Base-by-base conservation (phyloP, 1,139 yeast genomes). In the Meyerozyma sp. region DNA sequence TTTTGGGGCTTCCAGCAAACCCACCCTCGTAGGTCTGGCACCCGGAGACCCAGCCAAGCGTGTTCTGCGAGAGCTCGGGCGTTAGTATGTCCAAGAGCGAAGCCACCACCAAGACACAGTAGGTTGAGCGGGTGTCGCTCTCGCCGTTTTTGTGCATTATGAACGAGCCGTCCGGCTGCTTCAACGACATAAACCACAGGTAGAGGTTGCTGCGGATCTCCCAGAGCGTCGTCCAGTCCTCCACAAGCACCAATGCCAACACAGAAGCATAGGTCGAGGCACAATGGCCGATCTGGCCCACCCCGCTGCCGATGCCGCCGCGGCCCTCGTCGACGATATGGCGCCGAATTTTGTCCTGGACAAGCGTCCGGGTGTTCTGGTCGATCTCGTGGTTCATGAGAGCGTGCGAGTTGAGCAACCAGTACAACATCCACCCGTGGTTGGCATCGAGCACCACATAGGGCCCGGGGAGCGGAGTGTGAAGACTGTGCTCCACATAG, bases 1-100 rank as follows among this genome's bases (percentile, higher is more conserved):
- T 83, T 8, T 66, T 67, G 0, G 95, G 91, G 9, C 73, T 70
- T 1, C 95, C 96, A 1, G 93, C 87, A 64, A 91, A 87, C 0
- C 98, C 98, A 21, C 99, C 98, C 64, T 94, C 98, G 61, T 78
- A 91, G 0, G 95, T 86, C 62, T 93, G 98, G 54, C 97, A 89
- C 9, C 59, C 52, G 0, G 66, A 54, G n/a, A 93, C 53, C 82
- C 91, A 93, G 9, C 73, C 75, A 1, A 70, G 69, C 0, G 81
- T 74, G 10, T 77, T 79, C 11, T 65, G 66, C 1, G 65, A 53
- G n/a, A 93, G 63, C 46, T 84, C 86, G 0, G 76, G 79, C 0
- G 90, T 83, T 34, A 81, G 42, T 2, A 90, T 70, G 49, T 79
- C 73, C 35, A 91, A 71, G 46, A 91, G 56, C 0, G 85, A 73